Conservation (phyloP, 2,329 filamentous ascomycete genomes). For the Cladophialophora psammophila region DNA sequence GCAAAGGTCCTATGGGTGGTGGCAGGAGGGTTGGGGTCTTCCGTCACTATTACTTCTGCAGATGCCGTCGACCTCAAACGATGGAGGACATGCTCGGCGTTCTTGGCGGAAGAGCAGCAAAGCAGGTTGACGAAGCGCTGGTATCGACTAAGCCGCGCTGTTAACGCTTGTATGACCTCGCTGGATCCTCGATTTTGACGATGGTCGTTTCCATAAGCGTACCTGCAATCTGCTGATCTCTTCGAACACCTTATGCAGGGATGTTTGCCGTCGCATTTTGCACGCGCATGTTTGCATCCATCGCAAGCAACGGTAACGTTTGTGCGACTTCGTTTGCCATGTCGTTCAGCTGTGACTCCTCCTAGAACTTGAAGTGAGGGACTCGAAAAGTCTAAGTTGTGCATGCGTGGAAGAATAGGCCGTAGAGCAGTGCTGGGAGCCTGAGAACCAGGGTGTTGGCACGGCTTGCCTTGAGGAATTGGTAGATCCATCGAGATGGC, state of each 20-base stretch:
- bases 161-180: slow-evolving; percentile 11
- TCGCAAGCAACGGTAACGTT: slow-evolving; percentile 56
- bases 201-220: slow-evolving; percentile 20
- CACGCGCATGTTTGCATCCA: slow-evolving; percentile 53
- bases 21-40: not conserved
- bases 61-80: not conserved
- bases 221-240: slow-evolving; percentile 10
- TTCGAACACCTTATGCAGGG: slow-evolving; percentile 50
- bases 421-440: not conserved
- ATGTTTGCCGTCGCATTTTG: slow-evolving; percentile 52
- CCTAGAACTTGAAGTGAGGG: not conserved
- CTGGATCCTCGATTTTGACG: slow-evolving; percentile 13
- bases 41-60: not conserved
- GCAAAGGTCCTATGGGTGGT: not conserved
- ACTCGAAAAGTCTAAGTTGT: not conserved
- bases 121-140: slow-evolving; percentile 19
- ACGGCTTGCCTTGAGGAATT: not conserved
- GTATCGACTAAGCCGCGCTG: slow-evolving; percentile 17
- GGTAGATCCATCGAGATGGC: not conserved
- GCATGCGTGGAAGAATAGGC: slow-evolving; percentile 5
- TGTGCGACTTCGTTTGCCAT: slow-evolving; percentile 44
- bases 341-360: not conserved
- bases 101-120: not conserved
- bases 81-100: not conserved
- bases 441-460: not conserved